phyloP scores from a whole-genome alignment of 352 stramenopile genomes.

The Phytophthora idaei region DNA sequence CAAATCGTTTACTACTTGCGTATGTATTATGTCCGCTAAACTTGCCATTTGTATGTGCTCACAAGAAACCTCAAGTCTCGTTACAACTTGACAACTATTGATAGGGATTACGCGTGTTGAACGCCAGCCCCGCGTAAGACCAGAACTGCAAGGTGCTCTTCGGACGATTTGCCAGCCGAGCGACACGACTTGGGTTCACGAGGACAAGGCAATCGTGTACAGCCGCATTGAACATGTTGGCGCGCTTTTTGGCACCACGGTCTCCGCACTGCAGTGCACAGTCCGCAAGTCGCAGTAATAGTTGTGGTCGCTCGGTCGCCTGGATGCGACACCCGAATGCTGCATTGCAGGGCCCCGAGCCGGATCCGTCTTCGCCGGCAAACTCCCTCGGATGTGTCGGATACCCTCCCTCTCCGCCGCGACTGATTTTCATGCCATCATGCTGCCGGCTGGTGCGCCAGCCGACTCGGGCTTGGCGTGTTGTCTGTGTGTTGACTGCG shows the following conservation, averaged over 20 bases:
- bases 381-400: slow-evolving; percentile 44
- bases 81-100: slow-evolving; percentile 12
- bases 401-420: slow-evolving; percentile 11
- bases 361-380: slow-evolving; percentile 22
- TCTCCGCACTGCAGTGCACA: slow-evolving; percentile 2
- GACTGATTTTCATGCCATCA: slow-evolving; percentile 38
- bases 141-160: slow-evolving; percentile 31
- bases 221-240: neutral
- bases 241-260: slow-evolving; percentile 6
- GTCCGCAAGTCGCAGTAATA: neutral
- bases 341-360: neutral
- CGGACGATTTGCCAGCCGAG: slow-evolving; percentile 23
- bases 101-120: slow-evolving; percentile 36
- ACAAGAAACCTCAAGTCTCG: slow-evolving; percentile 1
- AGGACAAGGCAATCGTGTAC: slow-evolving; percentile 6
- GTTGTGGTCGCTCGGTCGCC: neutral
- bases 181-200: slow-evolving; percentile 25
- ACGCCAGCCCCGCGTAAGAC: slow-evolving; percentile 12
- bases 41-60: neutral
- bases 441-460: slow-evolving; percentile 26
- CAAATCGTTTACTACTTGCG: slow-evolving; percentile 2
- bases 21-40: neutral
- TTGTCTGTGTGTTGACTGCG: slow-evolving; percentile 30
- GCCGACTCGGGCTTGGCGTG: slow-evolving; percentile 18
- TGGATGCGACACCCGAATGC: slow-evolving; percentile 18